phyloP scores from a whole-genome alignment of 1,139 yeast genomes.

The Taphrina populina region DNA sequence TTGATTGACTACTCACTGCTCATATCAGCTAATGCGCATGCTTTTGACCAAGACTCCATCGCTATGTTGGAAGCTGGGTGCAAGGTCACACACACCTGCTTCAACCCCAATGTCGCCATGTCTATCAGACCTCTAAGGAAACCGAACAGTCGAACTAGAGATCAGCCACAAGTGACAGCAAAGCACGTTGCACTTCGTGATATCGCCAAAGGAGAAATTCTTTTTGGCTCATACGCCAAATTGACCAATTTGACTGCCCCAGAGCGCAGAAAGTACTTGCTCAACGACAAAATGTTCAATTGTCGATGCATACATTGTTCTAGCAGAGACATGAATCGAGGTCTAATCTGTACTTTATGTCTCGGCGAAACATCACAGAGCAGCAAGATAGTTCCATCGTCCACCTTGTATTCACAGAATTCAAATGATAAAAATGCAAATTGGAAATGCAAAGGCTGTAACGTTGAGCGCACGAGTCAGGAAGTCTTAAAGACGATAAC shows the following conservation, averaged over 20 bases:
- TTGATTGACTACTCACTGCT: conserved; percentile 15
- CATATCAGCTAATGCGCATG: conserved; percentile 22
- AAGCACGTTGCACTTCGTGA: conserved; percentile 19
- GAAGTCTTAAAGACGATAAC: not conserved
- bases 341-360: not conserved
- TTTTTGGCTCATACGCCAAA: conserved; percentile 26
- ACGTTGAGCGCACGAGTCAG: not conserved
- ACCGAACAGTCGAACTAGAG: not conserved
- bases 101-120: conserved; percentile 22
- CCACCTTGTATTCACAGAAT: not conserved
- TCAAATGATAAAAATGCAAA: not conserved
- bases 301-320: conserved; percentile 9
- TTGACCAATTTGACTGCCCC: not conserved
- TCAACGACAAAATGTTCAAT: conserved; percentile 16
- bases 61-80: conserved; percentile 11
- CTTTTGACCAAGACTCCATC: conserved; percentile 7
- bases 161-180: conserved; percentile 3
- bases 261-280: conserved; percentile 8
- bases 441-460: not conserved
- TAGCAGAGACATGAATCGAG: conserved; percentile 1
- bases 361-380: not conserved
- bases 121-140: conserved; percentile 5
- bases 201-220: conserved; percentile 10
- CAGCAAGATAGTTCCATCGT: not conserved
- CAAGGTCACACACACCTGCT: conserved; percentile 25